Evolutionary conservation across 2,329 filamentous ascomycete genomes (phyloP).

Genomic region (Dactylellina leptospora): DNA sequence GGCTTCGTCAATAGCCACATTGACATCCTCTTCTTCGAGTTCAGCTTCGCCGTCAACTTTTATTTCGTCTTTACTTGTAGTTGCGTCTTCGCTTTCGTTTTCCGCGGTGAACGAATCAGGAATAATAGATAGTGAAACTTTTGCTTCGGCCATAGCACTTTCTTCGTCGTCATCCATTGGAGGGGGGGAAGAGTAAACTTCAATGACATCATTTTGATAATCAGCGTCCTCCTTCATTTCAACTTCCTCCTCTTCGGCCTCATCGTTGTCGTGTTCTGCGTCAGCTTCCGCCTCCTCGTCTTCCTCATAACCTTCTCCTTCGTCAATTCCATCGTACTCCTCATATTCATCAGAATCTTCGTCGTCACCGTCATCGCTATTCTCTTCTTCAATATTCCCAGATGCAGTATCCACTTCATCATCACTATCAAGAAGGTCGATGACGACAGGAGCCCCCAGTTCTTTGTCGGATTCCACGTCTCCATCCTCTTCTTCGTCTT

Average conservation of each 20-base stretch:
- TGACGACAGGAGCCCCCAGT: too few relatives aligned
- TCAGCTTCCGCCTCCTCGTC: constrained; percentile 21
- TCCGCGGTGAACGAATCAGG: constrained; percentile 16
- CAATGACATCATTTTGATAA: constrained; percentile 7
- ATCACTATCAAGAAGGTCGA: constrained; percentile 36
- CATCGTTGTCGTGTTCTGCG: not conserved
- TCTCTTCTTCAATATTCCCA: constrained; percentile 19
- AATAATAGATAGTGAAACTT: not conserved
- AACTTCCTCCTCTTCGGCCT: constrained; percentile 3
- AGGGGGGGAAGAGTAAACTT: constrained; percentile 30
- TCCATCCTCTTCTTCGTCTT: not conserved
- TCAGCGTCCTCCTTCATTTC: not conserved
- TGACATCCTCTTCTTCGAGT: not conserved
- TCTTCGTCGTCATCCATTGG: constrained; percentile 5
- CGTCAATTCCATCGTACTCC: not conserved
- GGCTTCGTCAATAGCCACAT: not conserved
- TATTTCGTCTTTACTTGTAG: not conserved
- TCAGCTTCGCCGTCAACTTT: not conserved
- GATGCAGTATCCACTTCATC: constrained; percentile 11
- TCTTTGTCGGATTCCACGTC: not conserved
- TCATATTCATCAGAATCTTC: constrained; percentile 6
- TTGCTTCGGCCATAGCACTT: not conserved
- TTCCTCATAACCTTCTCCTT: constrained; percentile 9
- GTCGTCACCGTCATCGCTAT: not conserved
- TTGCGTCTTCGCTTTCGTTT: not conserved